Conservation (phyloP, 1,139 yeast genomes). For the Citeromyces hawaiiensis region DNA sequence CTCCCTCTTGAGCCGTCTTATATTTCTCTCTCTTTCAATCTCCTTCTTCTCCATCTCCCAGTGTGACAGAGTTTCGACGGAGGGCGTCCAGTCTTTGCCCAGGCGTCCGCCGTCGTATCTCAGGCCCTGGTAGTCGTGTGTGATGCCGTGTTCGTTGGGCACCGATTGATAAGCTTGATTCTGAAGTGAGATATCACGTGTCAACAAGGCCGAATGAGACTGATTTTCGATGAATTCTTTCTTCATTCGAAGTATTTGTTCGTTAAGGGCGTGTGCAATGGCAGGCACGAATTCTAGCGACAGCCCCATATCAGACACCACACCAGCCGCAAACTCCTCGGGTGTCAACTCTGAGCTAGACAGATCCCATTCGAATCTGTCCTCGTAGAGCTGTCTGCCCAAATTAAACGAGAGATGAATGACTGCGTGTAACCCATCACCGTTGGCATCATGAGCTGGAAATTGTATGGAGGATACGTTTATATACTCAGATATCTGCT, state of each 20-base stretch:
- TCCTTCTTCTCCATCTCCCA: slow-evolving; percentile 94
- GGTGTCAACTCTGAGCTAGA: slow-evolving; percentile 57
- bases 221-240: slow-evolving; percentile 83
- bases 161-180: slow-evolving; percentile 38
- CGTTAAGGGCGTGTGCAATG: slow-evolving; percentile 79
- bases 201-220: slow-evolving; percentile 20
- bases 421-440: slow-evolving; percentile 55
- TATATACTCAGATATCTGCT: slow-evolving; percentile 70
- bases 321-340: slow-evolving; percentile 68
- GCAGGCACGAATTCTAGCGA: slow-evolving; percentile 83
- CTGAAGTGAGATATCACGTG: slow-evolving; percentile 18
- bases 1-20: slow-evolving; percentile 87
- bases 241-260: slow-evolving; percentile 60
- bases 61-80: slow-evolving; percentile 72
- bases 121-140: slow-evolving; percentile 39
- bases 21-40: slow-evolving; percentile 85
- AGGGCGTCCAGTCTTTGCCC: slow-evolving; percentile 83
- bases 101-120: slow-evolving; percentile 43
- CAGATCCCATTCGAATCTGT: slow-evolving; percentile 91
- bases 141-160: slow-evolving; percentile 37
- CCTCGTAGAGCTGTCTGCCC: slow-evolving; percentile 78
- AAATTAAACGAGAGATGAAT: slow-evolving; percentile 74
- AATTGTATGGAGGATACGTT: slow-evolving; percentile 50
- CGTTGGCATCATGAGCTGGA: slow-evolving; percentile 29
- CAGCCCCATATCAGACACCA: slow-evolving; percentile 77